These are phyloP conservation scores for Prunus fruticosa DNA, from an alignment of 306 rosid species.

Conservation along the genomic window DNA sequence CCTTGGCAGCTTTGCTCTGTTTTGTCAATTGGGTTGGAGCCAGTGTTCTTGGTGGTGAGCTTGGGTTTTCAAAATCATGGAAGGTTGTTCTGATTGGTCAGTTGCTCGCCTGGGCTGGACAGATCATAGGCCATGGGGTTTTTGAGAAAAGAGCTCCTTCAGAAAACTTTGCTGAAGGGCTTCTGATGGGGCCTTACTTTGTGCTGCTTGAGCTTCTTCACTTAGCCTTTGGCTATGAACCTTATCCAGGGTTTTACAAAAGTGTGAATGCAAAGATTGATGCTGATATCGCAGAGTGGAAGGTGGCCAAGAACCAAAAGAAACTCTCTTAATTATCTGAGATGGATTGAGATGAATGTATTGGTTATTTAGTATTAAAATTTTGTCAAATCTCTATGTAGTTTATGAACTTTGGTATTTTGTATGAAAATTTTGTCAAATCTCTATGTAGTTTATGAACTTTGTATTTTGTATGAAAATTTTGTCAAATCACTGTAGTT, in stretches of 20 bases:
- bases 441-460: too few species aligned
- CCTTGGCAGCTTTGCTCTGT: slow-evolving; percentile 59
- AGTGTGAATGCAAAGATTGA: slow-evolving; percentile 55
- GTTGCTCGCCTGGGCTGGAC: slow-evolving; percentile 67
- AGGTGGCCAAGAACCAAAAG: slow-evolving; percentile 47
- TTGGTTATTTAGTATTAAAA: too few species aligned
- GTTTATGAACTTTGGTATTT: too few species aligned
- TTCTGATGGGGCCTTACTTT: slow-evolving; percentile 82
- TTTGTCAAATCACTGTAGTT: too few species aligned
- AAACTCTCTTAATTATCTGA: slow-evolving; percentile 35
- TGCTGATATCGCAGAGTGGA: slow-evolving; percentile 56
- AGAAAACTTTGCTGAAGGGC: slow-evolving; percentile 72
- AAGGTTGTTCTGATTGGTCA: slow-evolving; percentile 71
- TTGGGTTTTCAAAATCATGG: slow-evolving; percentile 62
- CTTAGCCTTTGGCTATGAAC: slow-evolving; percentile 58
- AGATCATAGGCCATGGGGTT: slow-evolving; percentile 74
- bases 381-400: too few species aligned
- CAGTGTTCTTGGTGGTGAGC: slow-evolving; percentile 41
- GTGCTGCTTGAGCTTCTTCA: slow-evolving; percentile 71
- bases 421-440: too few species aligned
- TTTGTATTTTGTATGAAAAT: too few species aligned
- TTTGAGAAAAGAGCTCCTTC: slow-evolving; percentile 85
- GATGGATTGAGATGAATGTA: not conserved
- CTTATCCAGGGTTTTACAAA: slow-evolving; percentile 64
- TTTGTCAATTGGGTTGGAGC: slow-evolving; percentile 59